Evolutionary conservation across 768 basidiomycete species (phyloP).

Genomic region (Suillus brevipes): DNA sequence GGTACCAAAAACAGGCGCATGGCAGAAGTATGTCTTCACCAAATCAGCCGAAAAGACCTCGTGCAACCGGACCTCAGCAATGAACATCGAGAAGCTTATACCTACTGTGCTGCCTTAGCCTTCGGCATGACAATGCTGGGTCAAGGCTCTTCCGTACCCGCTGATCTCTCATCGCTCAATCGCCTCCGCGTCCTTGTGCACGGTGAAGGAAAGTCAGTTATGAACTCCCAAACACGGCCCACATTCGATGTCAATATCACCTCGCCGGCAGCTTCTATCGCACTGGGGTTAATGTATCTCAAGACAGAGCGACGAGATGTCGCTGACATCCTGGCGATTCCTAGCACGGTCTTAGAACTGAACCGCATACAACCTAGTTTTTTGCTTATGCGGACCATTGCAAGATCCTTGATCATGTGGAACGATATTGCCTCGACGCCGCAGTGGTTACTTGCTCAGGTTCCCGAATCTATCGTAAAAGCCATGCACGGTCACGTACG

Average conservation of each 20-base stretch:
- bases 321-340: constrained; percentile 81
- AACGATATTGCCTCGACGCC: constrained; percentile 65
- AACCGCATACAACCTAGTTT: constrained; percentile 89
- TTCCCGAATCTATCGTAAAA: constrained; percentile 66
- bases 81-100: constrained; percentile 91
- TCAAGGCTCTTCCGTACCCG: constrained; percentile 74
- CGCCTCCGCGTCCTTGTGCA: constrained; percentile 76
- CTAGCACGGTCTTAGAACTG: constrained; percentile 74
- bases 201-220: constrained; percentile 55
- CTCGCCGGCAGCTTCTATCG: constrained; percentile 87
- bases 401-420: constrained; percentile 86
- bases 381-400: constrained; percentile 77
- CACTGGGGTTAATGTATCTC: constrained; percentile 91
- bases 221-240: constrained; percentile 38
- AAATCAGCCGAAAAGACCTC: constrained; percentile 78
- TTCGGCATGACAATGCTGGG: constrained; percentile 98
- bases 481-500: constrained; percentile 55
- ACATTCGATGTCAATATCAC: constrained; percentile 87
- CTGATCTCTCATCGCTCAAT: constrained; percentile 68
- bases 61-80: constrained; percentile 81
- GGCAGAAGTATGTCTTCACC: constrained; percentile 88
- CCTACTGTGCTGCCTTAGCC: constrained; percentile 82
- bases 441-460: constrained; percentile 70
- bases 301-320: constrained; percentile 82
- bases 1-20: constrained; percentile 86